Evolutionary conservation across 495 filamentous ascomycete genomes (phyloP), one percentile per base, ranked within the genome.

Genomic region (Penicillium taxi): DNA sequence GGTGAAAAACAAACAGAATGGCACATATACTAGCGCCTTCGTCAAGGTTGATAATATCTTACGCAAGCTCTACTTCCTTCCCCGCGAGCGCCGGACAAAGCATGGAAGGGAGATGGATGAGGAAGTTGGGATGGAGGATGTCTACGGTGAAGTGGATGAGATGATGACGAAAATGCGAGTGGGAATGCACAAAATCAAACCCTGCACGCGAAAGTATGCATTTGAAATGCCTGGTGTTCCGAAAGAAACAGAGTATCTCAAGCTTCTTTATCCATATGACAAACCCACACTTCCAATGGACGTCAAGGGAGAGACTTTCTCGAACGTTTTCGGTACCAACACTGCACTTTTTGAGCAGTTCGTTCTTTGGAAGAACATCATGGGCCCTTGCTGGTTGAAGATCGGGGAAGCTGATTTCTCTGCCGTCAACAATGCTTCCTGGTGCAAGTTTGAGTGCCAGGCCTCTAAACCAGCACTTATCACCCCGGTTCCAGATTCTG

Each of bases 281-380:
- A 75, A 84, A 55, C 71, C 74, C 37, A 70, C 78, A 19, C 61
- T 94, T 17, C 69, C 80, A 6, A 76, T 82, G 48, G 79, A 86
- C 48, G 55, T 77, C 32, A 75, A 67, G 40, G 91, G 93, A 13
- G 81, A 94, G 55, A 96, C 93, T 0, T 98, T 88, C 55, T 96
- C 93, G 3, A 81, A 84, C 33, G 86, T 94, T 26, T 98, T 98
- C 44, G 93, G 91, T 27, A 82, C 85, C 28, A 94, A 93, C 53
- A 98, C 91, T 0, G 78, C 86, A 2, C 68, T 96, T 1, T 98
- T 98, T 45, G 91, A 98, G 51, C 91, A 98, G 50, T 98, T 98
- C 51, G 93, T 96, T 9, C 72, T 98, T 9, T 96, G 87, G 84
- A 95, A 93, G 61, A 88, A 90, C 44, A 84, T 98, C 41, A 96